Percentiles rank a stretch among this genome's conserved stretches.
phyloP scores from a whole-genome alignment of 163 green algal genomes.

The Scenedesmus sp. region DNA sequence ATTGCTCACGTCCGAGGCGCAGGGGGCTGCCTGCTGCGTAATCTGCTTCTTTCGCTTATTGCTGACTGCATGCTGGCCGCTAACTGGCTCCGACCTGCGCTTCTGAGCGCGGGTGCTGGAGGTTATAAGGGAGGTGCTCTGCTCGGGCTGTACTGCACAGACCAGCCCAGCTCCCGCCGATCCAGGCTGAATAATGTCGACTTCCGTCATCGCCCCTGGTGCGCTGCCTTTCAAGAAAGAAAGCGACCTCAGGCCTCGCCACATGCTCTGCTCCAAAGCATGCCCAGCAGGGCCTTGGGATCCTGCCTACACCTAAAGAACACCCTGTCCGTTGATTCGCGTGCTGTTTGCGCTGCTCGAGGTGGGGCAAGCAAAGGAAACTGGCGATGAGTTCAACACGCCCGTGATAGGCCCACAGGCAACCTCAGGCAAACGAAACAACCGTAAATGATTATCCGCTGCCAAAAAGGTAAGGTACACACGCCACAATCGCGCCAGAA shows the following conservation, averaged over 20 bases:
- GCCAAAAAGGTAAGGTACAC: neutral
- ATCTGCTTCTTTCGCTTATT: constrained; percentile 1
- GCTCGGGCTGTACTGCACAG: constrained; percentile 5
- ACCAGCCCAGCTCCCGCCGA: neutral
- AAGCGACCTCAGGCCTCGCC: constrained; percentile 3
- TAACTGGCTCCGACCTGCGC: constrained; percentile 11
- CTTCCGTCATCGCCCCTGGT: constrained; percentile 30
- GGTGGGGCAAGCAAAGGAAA: neutral
- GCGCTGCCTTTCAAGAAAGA: neutral
- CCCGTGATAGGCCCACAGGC: neutral
- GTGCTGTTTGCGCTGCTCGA: neutral
- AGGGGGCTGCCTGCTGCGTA: neutral
- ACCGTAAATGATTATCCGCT: neutral
- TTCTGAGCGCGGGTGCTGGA: constrained; percentile 1
- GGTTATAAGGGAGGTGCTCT: constrained; percentile 27
- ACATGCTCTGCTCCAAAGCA: constrained; percentile 21
- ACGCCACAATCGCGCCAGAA: neutral
- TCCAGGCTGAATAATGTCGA: constrained; percentile 16
- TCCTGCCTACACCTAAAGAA: neutral
- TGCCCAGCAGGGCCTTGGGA: neutral
- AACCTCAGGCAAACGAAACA: neutral
- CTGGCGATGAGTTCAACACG: neutral
- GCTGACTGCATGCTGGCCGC: neutral
- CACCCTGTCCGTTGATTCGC: neutral
- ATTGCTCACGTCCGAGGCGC: constrained; percentile 10